These are phyloP conservation scores for Chaetomium cochliodes DNA, from an alignment of 495 filamentous ascomycete species.

Conservation along the genomic window DNA sequence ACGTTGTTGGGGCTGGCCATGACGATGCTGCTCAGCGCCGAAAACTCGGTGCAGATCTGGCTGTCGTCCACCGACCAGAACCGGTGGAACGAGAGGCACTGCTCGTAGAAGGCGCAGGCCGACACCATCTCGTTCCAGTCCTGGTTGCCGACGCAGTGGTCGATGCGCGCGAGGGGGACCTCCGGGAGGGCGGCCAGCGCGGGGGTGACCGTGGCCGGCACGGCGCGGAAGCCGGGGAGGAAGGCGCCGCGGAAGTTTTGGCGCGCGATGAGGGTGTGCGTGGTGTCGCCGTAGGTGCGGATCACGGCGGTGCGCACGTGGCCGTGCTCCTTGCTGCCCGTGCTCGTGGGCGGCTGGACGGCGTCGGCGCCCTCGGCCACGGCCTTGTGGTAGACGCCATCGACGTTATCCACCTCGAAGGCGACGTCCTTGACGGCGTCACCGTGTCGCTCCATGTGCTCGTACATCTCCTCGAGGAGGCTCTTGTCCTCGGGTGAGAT, in stretches of 20 bases:
- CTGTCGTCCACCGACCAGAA: constrained; percentile 94
- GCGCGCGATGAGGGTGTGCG: constrained; percentile 79
- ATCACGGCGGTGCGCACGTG: constrained; percentile 69
- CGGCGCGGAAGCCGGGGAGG: constrained; percentile 73
- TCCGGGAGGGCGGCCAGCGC: constrained; percentile 48
- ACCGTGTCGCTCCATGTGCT: constrained; percentile 75
- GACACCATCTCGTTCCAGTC: constrained; percentile 84
- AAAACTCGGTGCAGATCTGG: constrained; percentile 85
- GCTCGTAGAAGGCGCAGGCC: constrained; percentile 86
- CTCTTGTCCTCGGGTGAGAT: constrained; percentile 54
- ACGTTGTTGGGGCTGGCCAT: constrained; percentile 75
- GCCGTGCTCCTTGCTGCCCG: constrained; percentile 54
- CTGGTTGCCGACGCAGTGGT: constrained; percentile 95
- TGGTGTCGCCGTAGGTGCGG: constrained; percentile 86
- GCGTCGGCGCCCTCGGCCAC: constrained; percentile 65
- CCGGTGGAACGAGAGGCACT: constrained; percentile 83
- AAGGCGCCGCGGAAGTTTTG: constrained; percentile 66
- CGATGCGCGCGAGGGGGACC: constrained; percentile 68
- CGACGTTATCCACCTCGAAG: constrained; percentile 84
- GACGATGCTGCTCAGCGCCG: constrained; percentile 77
- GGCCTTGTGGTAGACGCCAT: constrained; percentile 68
- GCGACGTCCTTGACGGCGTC: constrained; percentile 90
- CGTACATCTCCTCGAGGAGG: constrained; percentile 66
- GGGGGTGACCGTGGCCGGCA: constrained; percentile 24
- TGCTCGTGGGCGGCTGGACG: constrained; percentile 56